Base-by-base conservation (phyloP, 805 yeast species). In the Saccharomycopsis fodiens region DNA sequence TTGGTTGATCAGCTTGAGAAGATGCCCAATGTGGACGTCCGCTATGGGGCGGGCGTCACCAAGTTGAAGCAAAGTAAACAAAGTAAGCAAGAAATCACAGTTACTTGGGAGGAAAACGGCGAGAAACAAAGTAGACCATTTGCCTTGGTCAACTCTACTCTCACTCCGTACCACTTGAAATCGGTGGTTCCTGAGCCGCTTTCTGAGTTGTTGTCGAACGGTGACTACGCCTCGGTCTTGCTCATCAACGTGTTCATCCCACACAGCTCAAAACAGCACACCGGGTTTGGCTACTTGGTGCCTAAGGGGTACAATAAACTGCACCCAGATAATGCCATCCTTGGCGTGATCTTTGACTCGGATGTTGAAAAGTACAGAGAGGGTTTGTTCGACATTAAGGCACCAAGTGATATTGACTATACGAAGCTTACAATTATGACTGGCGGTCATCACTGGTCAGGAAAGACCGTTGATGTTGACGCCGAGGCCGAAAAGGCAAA, bases 311-410 rank as follows among this genome's bases (percentile, higher is more conserved):
- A 63, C 38, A 65, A 39, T 22, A 19, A 39, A 10, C 2, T 17
- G 7, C 31, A 70, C 39, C 57, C 57, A 1, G 55, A 59, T 52
- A 68, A 72, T 3, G 78, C 77, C 40, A 63, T 88, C 13, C 66
- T 91, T 25, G 98, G 98, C 2, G 86, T 87, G 4, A 87, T 93
- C 16, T 91, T 82, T 63, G 97, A 91, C 61, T 85, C 96, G 1
- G 87, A 86, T 45, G 76, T 86, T 19, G 93, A 85, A 56, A 72
- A 74, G 53, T 73, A 78, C 42, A 63, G 74, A 35, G 54, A 56
- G 16, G 63, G 65, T 1, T 49, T 70, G 12, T 53, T 55, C 21
- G 15, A 38, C 15, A 23, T 16, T 4, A 56, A 52, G 13, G n/a
- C 30, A 16, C 7, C 23, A 10, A 29, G 30, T 29, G 27, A 22